Percentiles rank a stretch among this genome's conserved stretches.
Evolutionary conservation across 73 alveolate genomes (phyloP).

Genomic region (Loxodes magnus): DNA sequence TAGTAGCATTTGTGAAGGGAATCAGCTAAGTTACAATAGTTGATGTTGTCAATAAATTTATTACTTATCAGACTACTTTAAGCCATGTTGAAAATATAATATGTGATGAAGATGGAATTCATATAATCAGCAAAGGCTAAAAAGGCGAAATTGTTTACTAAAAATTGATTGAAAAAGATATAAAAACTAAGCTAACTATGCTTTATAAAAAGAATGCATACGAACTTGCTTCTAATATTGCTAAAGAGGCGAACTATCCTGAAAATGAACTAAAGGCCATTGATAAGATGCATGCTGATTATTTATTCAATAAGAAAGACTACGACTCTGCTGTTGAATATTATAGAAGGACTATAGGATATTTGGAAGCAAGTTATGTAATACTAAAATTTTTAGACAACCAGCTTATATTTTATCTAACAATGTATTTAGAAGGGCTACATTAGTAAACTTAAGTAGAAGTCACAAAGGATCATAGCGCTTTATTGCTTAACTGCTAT

Average conservation of each 20-base stretch:
- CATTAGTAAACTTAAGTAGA: constrained; percentile 24
- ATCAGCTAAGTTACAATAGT: constrained; percentile 34
- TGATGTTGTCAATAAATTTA: constrained; percentile 46
- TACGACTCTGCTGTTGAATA: constrained; percentile 66
- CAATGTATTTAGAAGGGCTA: constrained; percentile 59
- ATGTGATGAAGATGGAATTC: constrained; percentile 47
- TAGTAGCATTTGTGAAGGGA: constrained; percentile 29
- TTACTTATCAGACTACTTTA: constrained; percentile 22
- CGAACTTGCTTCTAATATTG: constrained; percentile 52
- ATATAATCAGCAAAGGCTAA: constrained; percentile 22
- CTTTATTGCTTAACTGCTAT: constrained; percentile 77
- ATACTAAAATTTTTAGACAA: constrained; percentile 68
- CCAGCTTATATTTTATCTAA: constrained; percentile 51
- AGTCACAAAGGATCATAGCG: constrained; percentile 81
- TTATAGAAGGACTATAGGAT: constrained; percentile 65
- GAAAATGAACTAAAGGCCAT: constrained; percentile 61
- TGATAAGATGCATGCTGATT: constrained; percentile 70
- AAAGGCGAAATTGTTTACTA: constrained; percentile 25
- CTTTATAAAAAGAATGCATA: constrained; percentile 42
- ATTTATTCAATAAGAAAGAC: constrained; percentile 50
- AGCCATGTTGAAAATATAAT: constrained; percentile 26
- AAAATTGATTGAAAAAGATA: constrained; percentile 61
- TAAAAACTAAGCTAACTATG: constrained; percentile 47
- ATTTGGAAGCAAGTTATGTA: constrained; percentile 73
- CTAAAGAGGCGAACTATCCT: constrained; percentile 48